Evolutionary conservation across 306 rosid genomes (phyloP).

Genomic region (Lathyrus tuberosus): DNA sequence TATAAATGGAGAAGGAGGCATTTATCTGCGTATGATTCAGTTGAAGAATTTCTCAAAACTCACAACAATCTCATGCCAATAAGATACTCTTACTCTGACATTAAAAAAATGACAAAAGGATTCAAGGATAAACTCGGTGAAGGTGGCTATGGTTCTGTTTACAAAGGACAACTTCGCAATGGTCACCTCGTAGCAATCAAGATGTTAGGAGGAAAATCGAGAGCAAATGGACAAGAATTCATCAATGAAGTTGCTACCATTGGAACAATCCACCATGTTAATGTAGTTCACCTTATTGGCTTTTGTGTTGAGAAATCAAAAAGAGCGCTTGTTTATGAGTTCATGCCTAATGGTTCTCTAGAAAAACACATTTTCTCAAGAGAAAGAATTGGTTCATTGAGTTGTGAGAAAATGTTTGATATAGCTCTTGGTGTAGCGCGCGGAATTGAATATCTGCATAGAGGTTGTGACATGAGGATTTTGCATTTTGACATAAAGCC

Average conservation of each 20-base stretch:
- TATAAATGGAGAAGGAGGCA: conserved; percentile 45
- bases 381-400: neutral
- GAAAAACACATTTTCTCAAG: conserved; percentile 31
- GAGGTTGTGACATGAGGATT: conserved; percentile 38
- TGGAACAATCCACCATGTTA: conserved; percentile 48
- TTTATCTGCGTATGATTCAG: conserved; percentile 22
- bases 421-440: conserved; percentile 37
- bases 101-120: conserved; percentile 33
- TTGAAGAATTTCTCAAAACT: conserved; percentile 42
- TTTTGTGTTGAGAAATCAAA: conserved; percentile 42
- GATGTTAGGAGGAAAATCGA: conserved; percentile 36
- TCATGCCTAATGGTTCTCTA: conserved; percentile 43
- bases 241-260: conserved; percentile 48
- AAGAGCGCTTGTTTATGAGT: conserved; percentile 39
- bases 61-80: conserved; percentile 38
- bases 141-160: conserved; percentile 49
- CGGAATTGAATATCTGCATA: conserved; percentile 25
- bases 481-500: conserved; percentile 42
- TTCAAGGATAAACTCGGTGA: conserved; percentile 46
- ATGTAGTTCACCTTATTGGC: conserved; percentile 36
- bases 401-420: conserved; percentile 28
- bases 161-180: conserved; percentile 37
- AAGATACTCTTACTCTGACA: conserved; percentile 40
- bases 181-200: conserved; percentile 40
- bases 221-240: conserved; percentile 41